Evolutionary conservation across 1,284 basidiomycete genomes (phyloP), one percentile per base, ranked within the genome.

Genomic region (Wallemia ichthyophaga): DNA sequence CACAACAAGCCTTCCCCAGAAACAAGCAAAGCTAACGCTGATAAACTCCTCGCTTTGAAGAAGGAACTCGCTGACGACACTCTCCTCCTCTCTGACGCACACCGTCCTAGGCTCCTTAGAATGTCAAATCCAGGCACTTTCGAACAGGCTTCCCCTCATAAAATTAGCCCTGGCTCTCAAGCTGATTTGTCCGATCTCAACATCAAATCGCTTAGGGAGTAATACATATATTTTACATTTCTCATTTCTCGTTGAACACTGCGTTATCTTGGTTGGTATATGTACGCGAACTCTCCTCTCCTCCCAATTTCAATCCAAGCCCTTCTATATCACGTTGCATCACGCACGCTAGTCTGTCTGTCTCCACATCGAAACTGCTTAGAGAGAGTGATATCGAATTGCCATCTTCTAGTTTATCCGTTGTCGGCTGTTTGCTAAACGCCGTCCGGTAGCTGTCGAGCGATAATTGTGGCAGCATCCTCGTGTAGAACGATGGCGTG

Each of bases 31-130:
- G n/a, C 37, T 5, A 48, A 48, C 37, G 7, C 37, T 3, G 69
- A 69, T 54, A 69, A 67, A 63, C 71, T 73, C 64, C 65, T 74
- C 55, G 68, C 69, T 61, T 63, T 71, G 58, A 65, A 67, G 7
- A 64, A 66, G 58, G 65, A 68, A 61, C 64, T 62, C 1, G 71
- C 72, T 13, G 70, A 71, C 61, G 68, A 69, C 59, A 68, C 67
- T 62, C 63, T 73, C 61, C 63, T 73, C 60, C 67, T 72, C 64
- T 70, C 72, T 63, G 71, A 71, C 62, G 72, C 71, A 0, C 70
- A 72, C 66, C 65, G 66, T 62, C 70, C 71, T 21, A 66, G 61
- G 59, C 64, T 71, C 21, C 63, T 63, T 61, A 62, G 71, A 61
- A 60, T 73, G 63, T 67, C 66, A 62, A 70, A 70, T 66, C 69